Evolutionary conservation across 1,284 basidiomycete species (phyloP), one percentile per base, ranked within the genome.

Genomic region (Cutaneotrichosporon sp.): DNA sequence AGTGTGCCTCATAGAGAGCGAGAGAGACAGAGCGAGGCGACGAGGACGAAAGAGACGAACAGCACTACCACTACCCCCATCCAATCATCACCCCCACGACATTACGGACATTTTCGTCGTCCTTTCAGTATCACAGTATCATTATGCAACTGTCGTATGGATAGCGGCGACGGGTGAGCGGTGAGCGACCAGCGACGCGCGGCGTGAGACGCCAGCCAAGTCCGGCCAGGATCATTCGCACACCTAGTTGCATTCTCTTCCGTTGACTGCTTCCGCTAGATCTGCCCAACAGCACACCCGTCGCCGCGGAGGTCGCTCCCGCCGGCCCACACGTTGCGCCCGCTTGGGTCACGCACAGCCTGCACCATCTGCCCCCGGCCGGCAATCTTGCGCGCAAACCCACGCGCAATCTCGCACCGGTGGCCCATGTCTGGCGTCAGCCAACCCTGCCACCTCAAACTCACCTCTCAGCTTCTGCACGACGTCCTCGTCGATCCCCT

Each of bases 351-450:
- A 7, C 82, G 78, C 25, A 92, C 81, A 71, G 85, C 88, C 77
- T 93, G 90, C 67, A 95, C 95, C 58, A 95, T 81, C 80, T 95
- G 79, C 5, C 95, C 95, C n/a, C 91, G 84, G n/a, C 95, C 95
- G 72, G 95, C 86, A 81, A 90, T 85, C 4, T 80, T 82, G 59
- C 92, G 83, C 25, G 77, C 79, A 74, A 87, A 87, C 0, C 89
- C 90, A 10, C 72, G 80, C 1, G 88, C 84, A 1, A 82, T 62
- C 56, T 86, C 85, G 49, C 88, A 89, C 68, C 90, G 85, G 74
- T 98, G 95, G 0, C 95, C 95, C 90, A 97, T 92, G 27, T 79
- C 87, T 89, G 68, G 3, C 16, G 55, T 57, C 46, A 57, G 55
- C 45, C n/a, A n/a, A n/a, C 18, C 20, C 10, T 8, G 2, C 31